These are phyloP conservation scores for Mycena rosella DNA, from an alignment of 768 basidiomycete genomes.

Conservation along the genomic window DNA sequence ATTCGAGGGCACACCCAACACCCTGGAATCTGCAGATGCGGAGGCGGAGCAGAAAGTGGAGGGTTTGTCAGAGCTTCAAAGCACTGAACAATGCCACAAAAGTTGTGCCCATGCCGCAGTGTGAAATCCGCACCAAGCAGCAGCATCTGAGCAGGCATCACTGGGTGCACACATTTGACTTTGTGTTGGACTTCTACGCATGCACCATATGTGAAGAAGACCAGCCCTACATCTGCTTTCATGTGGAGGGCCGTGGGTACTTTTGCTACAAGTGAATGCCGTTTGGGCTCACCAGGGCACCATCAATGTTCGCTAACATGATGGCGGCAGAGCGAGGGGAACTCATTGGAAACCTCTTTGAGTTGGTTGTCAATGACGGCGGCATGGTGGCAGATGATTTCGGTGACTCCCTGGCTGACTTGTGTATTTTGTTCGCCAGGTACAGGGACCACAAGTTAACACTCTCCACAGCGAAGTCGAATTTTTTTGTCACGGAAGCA, in stretches of 20 bases:
- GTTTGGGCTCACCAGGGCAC: constrained; percentile 56
- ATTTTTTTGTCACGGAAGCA: constrained; percentile 50
- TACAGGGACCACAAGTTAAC: constrained; percentile 36
- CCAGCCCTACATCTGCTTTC: constrained; percentile 50
- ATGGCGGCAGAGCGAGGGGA: constrained; percentile 43
- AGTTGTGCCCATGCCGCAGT: constrained; percentile 48
- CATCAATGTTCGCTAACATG: constrained; percentile 49
- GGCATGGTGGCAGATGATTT: constrained; percentile 32
- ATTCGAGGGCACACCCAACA: constrained; percentile 36
- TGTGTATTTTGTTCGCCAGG: constrained; percentile 36
- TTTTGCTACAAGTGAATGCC: constrained; percentile 52
- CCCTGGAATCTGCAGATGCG: neutral
- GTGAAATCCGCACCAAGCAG: constrained; percentile 56
- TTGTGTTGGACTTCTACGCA: constrained; percentile 53
- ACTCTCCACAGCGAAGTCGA: constrained; percentile 27
- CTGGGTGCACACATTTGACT: constrained; percentile 52
- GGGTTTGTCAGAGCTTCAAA: constrained; percentile 55
- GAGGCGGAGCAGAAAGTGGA: constrained; percentile 47
- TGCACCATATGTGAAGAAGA: constrained; percentile 36
- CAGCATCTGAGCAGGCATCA: constrained; percentile 49
- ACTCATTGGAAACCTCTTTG: constrained; percentile 33
- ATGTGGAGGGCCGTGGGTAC: constrained; percentile 53
- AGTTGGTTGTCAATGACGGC: constrained; percentile 32
- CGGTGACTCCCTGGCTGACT: constrained; percentile 2
- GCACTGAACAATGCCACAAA: constrained; percentile 49